phyloP scores from a whole-genome alignment of 148 eudicot genomes.

The Pharnaceum exiguum region DNA sequence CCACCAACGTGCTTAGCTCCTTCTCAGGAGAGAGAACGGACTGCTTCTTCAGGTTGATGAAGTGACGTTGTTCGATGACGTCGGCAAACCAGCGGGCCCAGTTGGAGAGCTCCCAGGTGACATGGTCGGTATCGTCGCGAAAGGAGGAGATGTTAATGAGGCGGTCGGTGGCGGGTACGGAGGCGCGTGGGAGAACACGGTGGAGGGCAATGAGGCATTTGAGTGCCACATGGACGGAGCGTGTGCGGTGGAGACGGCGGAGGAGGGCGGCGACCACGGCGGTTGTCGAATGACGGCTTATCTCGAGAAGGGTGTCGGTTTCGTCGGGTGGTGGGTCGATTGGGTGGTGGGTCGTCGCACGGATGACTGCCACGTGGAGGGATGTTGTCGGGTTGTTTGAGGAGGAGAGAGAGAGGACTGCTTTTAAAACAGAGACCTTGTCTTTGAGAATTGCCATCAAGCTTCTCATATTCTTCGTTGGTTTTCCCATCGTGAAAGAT shows the following conservation, averaged over 20 bases:
- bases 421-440: constrained; percentile 53
- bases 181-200: constrained; percentile 33
- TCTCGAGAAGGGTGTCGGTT: constrained; percentile 24
- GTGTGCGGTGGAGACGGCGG: constrained; percentile 39
- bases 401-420: constrained; percentile 35
- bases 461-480: constrained; percentile 23
- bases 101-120: constrained; percentile 40
- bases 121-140: constrained; percentile 25
- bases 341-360: constrained; percentile 45
- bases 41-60: constrained; percentile 20
- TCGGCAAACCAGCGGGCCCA: constrained; percentile 70
- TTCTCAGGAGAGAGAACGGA: constrained; percentile 4
- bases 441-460: constrained; percentile 57
- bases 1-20: constrained; percentile 33
- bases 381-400: constrained; percentile 26
- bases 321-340: constrained; percentile 36
- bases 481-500: constrained; percentile 24
- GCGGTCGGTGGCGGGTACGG: constrained; percentile 23
- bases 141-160: constrained; percentile 40
- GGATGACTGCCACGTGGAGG: constrained; percentile 40
- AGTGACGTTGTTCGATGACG: constrained; percentile 29
- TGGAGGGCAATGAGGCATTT: constrained; percentile 61
- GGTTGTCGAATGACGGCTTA: constrained; percentile 20
- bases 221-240: constrained; percentile 47
- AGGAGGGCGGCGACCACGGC: constrained; percentile 33